These are phyloP conservation scores for Naganishia friedmannii DNA, from an alignment of 768 basidiomycete genomes.

Conservation along the genomic window DNA sequence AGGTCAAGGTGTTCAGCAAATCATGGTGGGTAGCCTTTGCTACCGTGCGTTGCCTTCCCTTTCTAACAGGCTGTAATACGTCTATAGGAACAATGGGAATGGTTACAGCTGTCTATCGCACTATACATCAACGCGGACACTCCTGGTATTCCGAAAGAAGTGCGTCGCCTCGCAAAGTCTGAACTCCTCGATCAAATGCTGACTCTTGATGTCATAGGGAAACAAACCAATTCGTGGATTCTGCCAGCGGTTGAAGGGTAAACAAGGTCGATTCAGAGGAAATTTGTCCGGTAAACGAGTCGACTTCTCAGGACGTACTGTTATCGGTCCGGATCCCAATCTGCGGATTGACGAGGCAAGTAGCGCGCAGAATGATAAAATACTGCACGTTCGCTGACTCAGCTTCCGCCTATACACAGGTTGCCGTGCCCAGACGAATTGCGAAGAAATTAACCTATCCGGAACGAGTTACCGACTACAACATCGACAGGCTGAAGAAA, in stretches of 20 bases:
- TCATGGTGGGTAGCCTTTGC: constrained; percentile 35
- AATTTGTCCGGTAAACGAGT: constrained; percentile 98
- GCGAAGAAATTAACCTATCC: constrained; percentile 94
- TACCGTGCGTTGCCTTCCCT: neutral
- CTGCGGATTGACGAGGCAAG: constrained; percentile 86
- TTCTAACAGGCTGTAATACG: neutral
- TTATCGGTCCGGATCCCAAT: constrained; percentile 99
- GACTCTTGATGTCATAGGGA: constrained; percentile 31
- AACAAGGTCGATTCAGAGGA: constrained; percentile 96
- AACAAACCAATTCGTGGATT: constrained; percentile 96
- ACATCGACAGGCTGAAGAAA: constrained; percentile 69
- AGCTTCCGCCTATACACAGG: constrained; percentile 39
- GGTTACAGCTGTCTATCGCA: constrained; percentile 86
- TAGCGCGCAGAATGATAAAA: neutral
- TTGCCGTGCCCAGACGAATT: constrained; percentile 92
- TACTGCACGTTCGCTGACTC: neutral
- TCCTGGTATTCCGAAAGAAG: constrained; percentile 70
- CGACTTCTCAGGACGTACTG: constrained; percentile 95
- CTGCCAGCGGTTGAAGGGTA: constrained; percentile 95
- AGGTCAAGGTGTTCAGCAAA: constrained; percentile 58
- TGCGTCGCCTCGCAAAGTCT: constrained; percentile 22
- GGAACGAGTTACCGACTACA: constrained; percentile 87
- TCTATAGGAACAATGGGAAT: constrained; percentile 92
- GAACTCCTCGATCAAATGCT: neutral
- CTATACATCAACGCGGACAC: constrained; percentile 98